A percentile compares a stretch with the other conserved stretches of the same genome.
These are phyloP conservation scores for Acanthamoeba healyi DNA, from an alignment of 208 protist genomes.

Conservation along the genomic window DNA sequence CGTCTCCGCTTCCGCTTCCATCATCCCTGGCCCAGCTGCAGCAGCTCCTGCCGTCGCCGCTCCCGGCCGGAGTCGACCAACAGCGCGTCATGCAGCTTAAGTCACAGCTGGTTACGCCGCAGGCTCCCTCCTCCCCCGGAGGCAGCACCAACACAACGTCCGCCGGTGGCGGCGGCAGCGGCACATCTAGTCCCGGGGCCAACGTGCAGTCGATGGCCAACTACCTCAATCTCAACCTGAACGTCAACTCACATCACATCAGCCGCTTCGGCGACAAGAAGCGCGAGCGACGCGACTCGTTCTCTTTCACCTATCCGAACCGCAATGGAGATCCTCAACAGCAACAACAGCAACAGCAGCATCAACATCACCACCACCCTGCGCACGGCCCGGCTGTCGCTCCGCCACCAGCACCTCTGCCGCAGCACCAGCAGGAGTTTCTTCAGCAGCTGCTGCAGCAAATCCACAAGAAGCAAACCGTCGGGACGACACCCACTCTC, in stretches of 20 bases:
- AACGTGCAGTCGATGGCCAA: neutral
- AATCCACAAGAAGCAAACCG: constrained; percentile 49
- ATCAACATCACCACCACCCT: neutral
- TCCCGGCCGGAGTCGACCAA: constrained; percentile 8
- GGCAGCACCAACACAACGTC: neutral
- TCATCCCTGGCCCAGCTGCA: constrained; percentile 23
- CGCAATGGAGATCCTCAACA: neutral
- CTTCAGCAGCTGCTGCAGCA: constrained; percentile 48
- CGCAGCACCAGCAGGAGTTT: constrained; percentile 58
- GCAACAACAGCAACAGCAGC: neutral
- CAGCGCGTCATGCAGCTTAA: constrained; percentile 33
- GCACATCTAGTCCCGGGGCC: neutral
- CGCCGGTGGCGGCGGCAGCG: neutral
- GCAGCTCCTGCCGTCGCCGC: constrained; percentile 20
- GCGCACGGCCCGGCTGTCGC: neutral
- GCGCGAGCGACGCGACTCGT: constrained; percentile 47
- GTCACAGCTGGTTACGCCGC: neutral
- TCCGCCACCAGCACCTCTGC: neutral
- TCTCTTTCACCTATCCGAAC: constrained; percentile 25
- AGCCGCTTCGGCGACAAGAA: constrained; percentile 57
- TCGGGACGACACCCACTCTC: neutral
- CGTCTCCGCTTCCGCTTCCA: neutral
- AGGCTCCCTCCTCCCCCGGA: neutral
- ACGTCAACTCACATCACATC: neutral
- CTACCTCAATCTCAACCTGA: constrained; percentile 37